Percentiles rank a stretch among this genome's conserved stretches.
Evolutionary conservation across 306 rosid species (phyloP).

Genomic region (Corylus heterophylla): DNA sequence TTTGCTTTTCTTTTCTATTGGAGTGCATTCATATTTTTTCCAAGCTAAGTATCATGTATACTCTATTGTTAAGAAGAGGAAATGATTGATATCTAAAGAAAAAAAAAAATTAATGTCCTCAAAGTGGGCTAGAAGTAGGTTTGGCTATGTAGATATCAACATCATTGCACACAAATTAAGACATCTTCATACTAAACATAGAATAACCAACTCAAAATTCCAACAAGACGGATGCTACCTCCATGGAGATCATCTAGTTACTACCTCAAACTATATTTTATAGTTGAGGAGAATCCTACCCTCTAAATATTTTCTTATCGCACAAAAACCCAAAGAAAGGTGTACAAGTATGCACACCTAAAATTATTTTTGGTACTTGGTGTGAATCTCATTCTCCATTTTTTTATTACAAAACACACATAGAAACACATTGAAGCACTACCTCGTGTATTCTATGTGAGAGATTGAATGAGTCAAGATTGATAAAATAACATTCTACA

Average conservation of each 20-base stretch:
- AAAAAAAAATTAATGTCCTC: neutral
- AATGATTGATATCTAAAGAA: neutral
- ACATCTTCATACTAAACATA: neutral
- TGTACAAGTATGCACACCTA: neutral
- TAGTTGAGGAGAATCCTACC: neutral
- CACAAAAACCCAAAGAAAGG: no score
- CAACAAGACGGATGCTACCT: neutral
- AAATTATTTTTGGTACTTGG: neutral
- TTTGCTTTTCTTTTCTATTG: neutral
- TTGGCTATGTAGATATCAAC: neutral
- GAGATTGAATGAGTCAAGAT: conserved; percentile 77
- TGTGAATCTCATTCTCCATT: neutral
- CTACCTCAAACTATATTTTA: neutral
- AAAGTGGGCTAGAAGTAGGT: neutral
- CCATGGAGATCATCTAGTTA: neutral
- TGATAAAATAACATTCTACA: conserved; percentile 76
- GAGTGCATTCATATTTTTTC: neutral
- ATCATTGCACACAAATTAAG: neutral
- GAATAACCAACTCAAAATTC: neutral
- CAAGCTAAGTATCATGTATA: neutral
- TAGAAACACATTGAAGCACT: conserved; percentile 11
- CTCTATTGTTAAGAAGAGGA: neutral
- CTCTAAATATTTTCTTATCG: neutral
- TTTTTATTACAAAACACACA: neutral
- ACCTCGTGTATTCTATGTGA: conserved; percentile 61